Percentiles rank a stretch among this genome's conserved stretches.
phyloP scores from a whole-genome alignment of 176 grass and related monocot genomes.

The Bolboschoenus planiculmis region DNA sequence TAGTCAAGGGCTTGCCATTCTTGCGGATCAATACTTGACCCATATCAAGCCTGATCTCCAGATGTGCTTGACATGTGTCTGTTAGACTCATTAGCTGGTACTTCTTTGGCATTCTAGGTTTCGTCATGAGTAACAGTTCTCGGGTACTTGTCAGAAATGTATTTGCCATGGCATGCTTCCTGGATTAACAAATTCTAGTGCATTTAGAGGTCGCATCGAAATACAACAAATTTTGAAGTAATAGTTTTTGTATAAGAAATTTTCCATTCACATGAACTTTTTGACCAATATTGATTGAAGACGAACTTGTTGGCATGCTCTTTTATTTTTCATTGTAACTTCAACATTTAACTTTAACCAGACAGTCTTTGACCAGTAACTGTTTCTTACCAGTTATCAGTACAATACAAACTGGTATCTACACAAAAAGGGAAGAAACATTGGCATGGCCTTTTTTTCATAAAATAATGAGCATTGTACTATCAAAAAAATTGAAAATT shows the following conservation, averaged over 20 bases:
- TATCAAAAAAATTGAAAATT: neutral
- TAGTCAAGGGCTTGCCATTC: neutral
- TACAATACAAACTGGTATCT: neutral
- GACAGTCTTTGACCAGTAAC: neutral
- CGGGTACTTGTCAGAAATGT: neutral
- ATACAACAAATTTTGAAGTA: neutral
- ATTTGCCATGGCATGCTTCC: neutral
- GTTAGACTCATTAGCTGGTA: neutral
- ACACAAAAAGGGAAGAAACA: neutral
- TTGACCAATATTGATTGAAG: neutral
- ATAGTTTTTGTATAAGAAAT: neutral
- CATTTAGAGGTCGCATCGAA: neutral
- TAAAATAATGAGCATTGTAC: neutral
- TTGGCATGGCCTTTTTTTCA: neutral
- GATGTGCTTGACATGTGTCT: neutral
- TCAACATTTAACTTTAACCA: neutral
- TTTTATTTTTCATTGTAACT: neutral
- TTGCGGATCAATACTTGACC: neutral
- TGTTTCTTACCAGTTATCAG: neutral
- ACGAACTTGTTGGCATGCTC: neutral
- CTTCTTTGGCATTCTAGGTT: neutral
- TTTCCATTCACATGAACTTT: neutral
- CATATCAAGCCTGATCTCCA: neutral
- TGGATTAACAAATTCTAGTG: neutral
- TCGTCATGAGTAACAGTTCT: neutral